Conservation (phyloP, 257 asterid species). For the Nicotiana knightiana region DNA sequence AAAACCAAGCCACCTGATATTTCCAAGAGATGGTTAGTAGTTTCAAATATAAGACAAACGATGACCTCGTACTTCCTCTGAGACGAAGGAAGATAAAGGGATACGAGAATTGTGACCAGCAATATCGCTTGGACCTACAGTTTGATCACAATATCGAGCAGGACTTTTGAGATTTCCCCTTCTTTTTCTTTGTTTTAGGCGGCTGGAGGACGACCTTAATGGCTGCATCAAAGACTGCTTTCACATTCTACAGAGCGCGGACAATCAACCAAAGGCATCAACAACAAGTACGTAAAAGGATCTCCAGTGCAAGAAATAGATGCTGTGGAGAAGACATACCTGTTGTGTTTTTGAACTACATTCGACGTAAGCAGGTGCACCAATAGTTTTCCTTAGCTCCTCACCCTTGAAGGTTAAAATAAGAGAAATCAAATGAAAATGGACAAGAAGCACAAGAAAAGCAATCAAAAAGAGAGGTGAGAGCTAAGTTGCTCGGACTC, state of each 20-base stretch:
- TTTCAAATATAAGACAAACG: neutral
- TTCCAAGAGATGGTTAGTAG: constrained; percentile 10
- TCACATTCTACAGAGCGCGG: constrained; percentile 18
- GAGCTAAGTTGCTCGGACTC: no score
- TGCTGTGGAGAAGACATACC: constrained; percentile 26
- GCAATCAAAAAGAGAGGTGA: no score
- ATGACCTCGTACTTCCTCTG: neutral
- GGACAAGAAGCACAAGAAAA: neutral
- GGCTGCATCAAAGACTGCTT: constrained; percentile 27
- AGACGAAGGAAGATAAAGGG: neutral
- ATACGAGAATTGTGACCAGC: neutral
- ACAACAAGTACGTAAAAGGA: neutral
- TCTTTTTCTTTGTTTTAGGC: constrained; percentile 26
- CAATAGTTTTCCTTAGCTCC: constrained; percentile 60
- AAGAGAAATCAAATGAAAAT: constrained; percentile 2
- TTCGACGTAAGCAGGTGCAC: constrained; percentile 58
- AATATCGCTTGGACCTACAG: constrained; percentile 16
- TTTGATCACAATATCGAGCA: constrained; percentile 24
- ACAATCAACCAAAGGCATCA: neutral
- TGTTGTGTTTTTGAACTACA: constrained; percentile 77
- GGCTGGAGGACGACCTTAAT: constrained; percentile 32
- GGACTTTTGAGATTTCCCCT: constrained; percentile 20
- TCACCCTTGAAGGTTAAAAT: constrained; percentile 44
- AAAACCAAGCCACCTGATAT: constrained; percentile 33
- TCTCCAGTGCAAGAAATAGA: neutral